Percentiles rank a stretch among this genome's conserved stretches.
Evolutionary conservation across 768 basidiomycete species (phyloP).

Genomic region (Calocybe cyanea): DNA sequence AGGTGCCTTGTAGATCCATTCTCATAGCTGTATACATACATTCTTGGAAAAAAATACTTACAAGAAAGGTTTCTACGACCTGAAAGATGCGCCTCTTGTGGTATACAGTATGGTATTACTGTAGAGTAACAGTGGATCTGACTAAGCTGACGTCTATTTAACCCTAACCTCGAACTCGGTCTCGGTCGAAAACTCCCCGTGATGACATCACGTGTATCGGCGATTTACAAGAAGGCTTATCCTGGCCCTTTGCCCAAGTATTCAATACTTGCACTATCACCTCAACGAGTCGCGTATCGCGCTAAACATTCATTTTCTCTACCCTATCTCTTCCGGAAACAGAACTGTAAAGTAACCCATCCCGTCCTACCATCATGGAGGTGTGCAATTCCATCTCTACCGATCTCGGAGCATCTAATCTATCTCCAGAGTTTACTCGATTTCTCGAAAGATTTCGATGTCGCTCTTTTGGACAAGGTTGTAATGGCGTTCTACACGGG

Average conservation of each 20-base stretch:
- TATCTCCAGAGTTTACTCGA: constrained; percentile 75
- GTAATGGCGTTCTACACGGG: constrained; percentile 91
- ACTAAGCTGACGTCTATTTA: too few relatives aligned
- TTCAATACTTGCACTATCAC: constrained; percentile 1
- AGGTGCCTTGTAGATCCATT: too few relatives aligned
- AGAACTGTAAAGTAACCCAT: constrained; percentile 8
- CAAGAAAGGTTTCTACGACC: too few relatives aligned
- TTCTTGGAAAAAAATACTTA: too few relatives aligned
- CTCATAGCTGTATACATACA: too few relatives aligned
- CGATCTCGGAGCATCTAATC: constrained; percentile 19
- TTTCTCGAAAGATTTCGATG: constrained; percentile 92
- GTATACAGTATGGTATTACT: too few relatives aligned
- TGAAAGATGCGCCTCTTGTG: too few relatives aligned
- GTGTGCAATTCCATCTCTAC: constrained; percentile 23
- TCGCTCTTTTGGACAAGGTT: constrained; percentile 88
- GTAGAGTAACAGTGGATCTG: too few relatives aligned
- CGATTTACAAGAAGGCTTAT: constrained; percentile 16
- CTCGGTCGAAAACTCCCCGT: constrained; percentile 9
- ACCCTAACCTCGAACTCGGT: too few relatives aligned
- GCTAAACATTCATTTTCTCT: not conserved
- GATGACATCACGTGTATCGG: constrained; percentile 22
- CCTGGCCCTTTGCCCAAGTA: constrained; percentile 44
- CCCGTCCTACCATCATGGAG: constrained; percentile 41
- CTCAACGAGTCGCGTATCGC: constrained; percentile 14
- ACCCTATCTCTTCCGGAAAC: constrained; percentile 7